Conservation (phyloP, 768 basidiomycete genomes). For the Lyophyllum semitale region DNA sequence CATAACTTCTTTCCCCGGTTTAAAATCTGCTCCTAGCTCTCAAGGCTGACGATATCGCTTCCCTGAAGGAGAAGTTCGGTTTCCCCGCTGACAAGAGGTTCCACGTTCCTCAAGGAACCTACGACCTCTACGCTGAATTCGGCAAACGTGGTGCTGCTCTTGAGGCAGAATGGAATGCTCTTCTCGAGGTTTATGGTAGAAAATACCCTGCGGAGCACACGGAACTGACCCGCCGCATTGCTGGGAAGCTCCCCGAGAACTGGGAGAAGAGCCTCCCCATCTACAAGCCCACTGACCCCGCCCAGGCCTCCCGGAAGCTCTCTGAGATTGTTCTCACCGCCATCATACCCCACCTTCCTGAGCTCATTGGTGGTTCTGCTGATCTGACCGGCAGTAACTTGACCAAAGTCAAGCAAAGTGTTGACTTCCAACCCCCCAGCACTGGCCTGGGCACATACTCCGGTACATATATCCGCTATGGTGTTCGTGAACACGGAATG, state of each 20-base stretch:
- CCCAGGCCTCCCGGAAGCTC: conserved; percentile 89
- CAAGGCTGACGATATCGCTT: conserved; percentile 86
- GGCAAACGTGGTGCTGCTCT: conserved; percentile 73
- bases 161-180: conserved; percentile 73
- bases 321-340: conserved; percentile 87
- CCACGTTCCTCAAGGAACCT: conserved; percentile 72
- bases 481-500: conserved; percentile 98
- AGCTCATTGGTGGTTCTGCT: conserved; percentile 86
- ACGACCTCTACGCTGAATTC: conserved; percentile 65
- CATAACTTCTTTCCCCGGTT: not conserved
- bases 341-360: conserved; percentile 75
- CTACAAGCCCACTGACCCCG: conserved; percentile 81
- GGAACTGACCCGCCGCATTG: conserved; percentile 83
- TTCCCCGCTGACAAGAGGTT: conserved; percentile 81
- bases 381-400: conserved; percentile 93
- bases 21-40: conserved; percentile 53
- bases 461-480: conserved; percentile 92
- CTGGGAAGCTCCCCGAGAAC: conserved; percentile 77
- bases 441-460: conserved; percentile 82
- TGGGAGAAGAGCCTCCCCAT: conserved; percentile 88
- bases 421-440: conserved; percentile 91
- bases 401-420: conserved; percentile 80
- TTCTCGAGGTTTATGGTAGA: conserved; percentile 68
- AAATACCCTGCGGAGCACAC: conserved; percentile 84
- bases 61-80: conserved; percentile 82